Percentiles rank a stretch among this genome's conserved stretches.
Conservation (phyloP, 2,329 filamentous ascomycete species). For the Beauveria sp. region DNA sequence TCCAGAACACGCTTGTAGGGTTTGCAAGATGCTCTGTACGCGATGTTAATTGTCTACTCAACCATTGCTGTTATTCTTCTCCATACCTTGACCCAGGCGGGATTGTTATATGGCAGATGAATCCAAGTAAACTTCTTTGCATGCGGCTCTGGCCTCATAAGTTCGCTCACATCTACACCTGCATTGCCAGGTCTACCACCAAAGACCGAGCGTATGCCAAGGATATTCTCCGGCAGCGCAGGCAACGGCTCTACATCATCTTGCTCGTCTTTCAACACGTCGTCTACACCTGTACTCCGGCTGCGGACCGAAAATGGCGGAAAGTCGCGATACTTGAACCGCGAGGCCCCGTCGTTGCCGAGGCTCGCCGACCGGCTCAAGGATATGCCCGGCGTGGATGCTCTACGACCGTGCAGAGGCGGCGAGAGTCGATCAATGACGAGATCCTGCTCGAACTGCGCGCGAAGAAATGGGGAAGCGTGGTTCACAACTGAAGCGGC, state of each 20-base stretch:
- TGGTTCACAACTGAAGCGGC: slow-evolving; percentile 23
- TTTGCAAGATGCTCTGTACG: slow-evolving; percentile 35
- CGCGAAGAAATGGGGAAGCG: slow-evolving; percentile 26
- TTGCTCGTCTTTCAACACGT: slow-evolving; percentile 14
- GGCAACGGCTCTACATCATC: slow-evolving; percentile 22
- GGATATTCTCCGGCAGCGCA: slow-evolving; percentile 25
- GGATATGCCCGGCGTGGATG: slow-evolving; percentile 13
- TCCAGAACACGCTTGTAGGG: slow-evolving; percentile 30
- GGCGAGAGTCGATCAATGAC: slow-evolving; percentile 31
- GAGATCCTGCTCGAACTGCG: slow-evolving; percentile 31
- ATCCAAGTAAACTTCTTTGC: slow-evolving; percentile 49
- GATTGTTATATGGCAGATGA: slow-evolving; percentile 49
- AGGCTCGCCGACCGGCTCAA: slow-evolving; percentile 29
- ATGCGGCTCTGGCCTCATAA: slow-evolving; percentile 26
- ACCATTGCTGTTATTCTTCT: slow-evolving; percentile 11
- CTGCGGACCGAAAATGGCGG: slow-evolving; percentile 29
- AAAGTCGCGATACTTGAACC: slow-evolving; percentile 27
- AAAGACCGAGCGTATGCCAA: slow-evolving; percentile 19
- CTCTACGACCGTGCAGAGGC: slow-evolving; percentile 21
- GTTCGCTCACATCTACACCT: slow-evolving; percentile 21
- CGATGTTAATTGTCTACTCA: slow-evolving; percentile 12
- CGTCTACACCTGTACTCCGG: slow-evolving; percentile 21
- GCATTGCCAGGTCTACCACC: neutral
- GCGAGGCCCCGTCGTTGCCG: slow-evolving; percentile 22
- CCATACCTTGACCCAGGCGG: slow-evolving; percentile 48